Evolutionary conservation across 164 flowering plant genomes (phyloP).

Genomic region (Umbilicus rupestris): DNA sequence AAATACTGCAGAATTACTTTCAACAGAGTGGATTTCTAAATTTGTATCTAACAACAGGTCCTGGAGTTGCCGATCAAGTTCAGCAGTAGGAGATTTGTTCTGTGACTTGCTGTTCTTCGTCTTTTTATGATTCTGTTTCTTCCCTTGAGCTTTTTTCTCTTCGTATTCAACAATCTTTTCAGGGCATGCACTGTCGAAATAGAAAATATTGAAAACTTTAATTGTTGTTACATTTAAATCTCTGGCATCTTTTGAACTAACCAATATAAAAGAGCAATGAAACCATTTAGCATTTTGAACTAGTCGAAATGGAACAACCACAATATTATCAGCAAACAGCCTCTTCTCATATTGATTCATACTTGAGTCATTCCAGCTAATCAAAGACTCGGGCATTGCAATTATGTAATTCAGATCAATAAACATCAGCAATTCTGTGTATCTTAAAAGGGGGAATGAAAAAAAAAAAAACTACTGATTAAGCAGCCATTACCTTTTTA

Average conservation of each 20-base stretch:
- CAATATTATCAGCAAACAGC: not conserved
- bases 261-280: not conserved
- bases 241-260: not conserved
- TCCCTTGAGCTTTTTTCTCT: constrained; percentile 38
- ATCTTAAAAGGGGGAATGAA: not conserved
- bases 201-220: not conserved
- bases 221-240: not conserved
- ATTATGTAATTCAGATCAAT: not conserved
- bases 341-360: not conserved
- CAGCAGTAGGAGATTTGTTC: constrained; percentile 19
- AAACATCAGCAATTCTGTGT: not conserved
- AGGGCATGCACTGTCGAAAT: constrained; percentile 69
- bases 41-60: constrained; percentile 44
- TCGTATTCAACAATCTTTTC: constrained; percentile 70
- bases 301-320: not conserved
- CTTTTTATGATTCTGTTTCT: constrained; percentile 35
- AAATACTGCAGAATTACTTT: not conserved
- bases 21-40: constrained; percentile 14
- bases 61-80: constrained; percentile 45
- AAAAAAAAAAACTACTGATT: not conserved
- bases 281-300: not conserved
- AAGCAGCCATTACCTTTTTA: constrained; percentile 42
- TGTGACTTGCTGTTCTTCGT: constrained; percentile 36
- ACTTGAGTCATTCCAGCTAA: not conserved
- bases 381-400: not conserved